Evolutionary conservation across 1,284 basidiomycete species (phyloP), one percentile per base, ranked within the genome.

Genomic region (Pseudozyma thailandica): DNA sequence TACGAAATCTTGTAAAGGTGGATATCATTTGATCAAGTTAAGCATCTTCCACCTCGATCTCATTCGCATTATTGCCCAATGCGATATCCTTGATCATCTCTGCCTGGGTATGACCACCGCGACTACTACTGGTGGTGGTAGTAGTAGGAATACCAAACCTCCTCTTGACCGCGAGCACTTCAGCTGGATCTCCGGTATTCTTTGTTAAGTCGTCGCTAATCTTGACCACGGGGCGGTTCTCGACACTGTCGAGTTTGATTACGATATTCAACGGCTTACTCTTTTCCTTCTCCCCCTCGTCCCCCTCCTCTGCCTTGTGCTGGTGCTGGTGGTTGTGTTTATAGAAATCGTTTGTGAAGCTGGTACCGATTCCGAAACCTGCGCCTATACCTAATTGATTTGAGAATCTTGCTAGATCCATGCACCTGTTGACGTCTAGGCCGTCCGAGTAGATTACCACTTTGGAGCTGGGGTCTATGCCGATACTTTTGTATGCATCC

Each of bases 181-280:
- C 71, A 12, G 58, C 61, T 1, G 65, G 55, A 41, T 81, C 79
- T 30, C 81, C 81, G 2, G 80, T 80, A 43, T 82, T 82, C 63
- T 82, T 82, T 12, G 77, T 81, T 26, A 82, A 57, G 41, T 82
- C 81, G 52, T 82, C 81, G 42, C 64, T 72, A 50, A 82, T 82
- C 51, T 82, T 82, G n/a, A 82, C 80, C 16, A 75, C 71, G 8
- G 59, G 74, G 25, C 49, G 39, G 10, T 68, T 76, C 13, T 81
- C 65, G 33, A 82, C 70, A 31, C 49, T 62, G 46, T 66, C 57
- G 8, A 82, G 59, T 57, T 82, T 82, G 69, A 82, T 77, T 43
- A 82, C 81, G 21, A 82, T 81, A 51, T 82, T 82, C 30, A 82
- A 59, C 23, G 81, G 58, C 15, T 66, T 72, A 31, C 76, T 78